Percentiles rank a stretch among this genome's conserved stretches.
Evolutionary conservation across 2,329 filamentous ascomycete species (phyloP).

Genomic region (Penicillium sclerotigenum): DNA sequence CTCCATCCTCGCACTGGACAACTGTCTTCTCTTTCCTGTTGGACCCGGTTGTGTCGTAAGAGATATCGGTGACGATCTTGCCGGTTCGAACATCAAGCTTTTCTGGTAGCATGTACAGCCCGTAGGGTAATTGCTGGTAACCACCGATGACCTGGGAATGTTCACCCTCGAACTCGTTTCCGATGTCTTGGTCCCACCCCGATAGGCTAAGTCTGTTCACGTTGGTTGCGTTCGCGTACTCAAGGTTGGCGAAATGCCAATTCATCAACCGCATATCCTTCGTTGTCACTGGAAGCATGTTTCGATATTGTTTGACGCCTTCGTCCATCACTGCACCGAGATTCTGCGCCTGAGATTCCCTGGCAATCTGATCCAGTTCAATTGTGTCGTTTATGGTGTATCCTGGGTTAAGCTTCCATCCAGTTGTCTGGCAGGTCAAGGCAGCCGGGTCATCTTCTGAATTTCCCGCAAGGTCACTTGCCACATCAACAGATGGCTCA

Average conservation of each 20-base stretch:
- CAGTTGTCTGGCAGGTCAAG: conserved; percentile 73
- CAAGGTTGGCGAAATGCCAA: conserved; percentile 97
- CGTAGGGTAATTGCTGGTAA: conserved; percentile 89
- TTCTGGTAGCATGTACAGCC: conserved; percentile 72
- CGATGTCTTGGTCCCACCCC: conserved; percentile 95
- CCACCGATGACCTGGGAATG: conserved; percentile 93
- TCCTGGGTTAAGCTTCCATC: conserved; percentile 71
- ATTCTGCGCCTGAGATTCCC: conserved; percentile 62
- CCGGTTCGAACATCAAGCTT: conserved; percentile 74
- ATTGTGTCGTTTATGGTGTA: conserved; percentile 64
- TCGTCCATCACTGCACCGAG: conserved; percentile 89
- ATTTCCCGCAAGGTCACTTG: conserved; percentile 58
- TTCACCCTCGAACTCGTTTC: conserved; percentile 93
- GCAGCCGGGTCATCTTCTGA: conserved; percentile 69
- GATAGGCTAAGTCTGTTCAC: conserved; percentile 81
- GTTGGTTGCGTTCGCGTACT: conserved; percentile 93
- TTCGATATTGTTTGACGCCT: conserved; percentile 82
- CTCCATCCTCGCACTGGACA: conserved; percentile 75
- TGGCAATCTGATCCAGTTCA: conserved; percentile 65
- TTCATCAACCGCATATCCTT: conserved; percentile 89
- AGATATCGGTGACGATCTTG: conserved; percentile 70
- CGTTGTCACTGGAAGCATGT: conserved; percentile 74
- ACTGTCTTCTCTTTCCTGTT: conserved; percentile 50
- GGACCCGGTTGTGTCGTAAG: conserved; percentile 51
- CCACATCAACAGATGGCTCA: conserved; percentile 45